These are phyloP conservation scores for Acacia acuminata DNA, from an alignment of 306 rosid genomes.

Conservation along the genomic window DNA sequence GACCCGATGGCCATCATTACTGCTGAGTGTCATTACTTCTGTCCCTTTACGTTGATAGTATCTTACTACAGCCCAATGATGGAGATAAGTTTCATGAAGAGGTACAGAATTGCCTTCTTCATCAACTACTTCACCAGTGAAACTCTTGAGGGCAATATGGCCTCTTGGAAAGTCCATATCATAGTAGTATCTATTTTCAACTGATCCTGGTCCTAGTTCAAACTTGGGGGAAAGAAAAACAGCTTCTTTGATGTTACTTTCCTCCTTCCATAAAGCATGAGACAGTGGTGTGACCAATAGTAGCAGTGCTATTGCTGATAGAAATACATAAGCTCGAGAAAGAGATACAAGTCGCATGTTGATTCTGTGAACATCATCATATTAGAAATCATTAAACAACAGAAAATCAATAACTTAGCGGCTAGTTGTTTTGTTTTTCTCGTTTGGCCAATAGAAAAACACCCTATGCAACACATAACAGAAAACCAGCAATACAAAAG, in stretches of 20 bases:
- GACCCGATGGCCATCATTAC: not conserved
- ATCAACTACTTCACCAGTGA: conserved; percentile 72
- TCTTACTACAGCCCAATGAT: conserved; percentile 56
- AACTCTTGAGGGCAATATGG: conserved; percentile 65
- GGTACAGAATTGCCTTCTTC: conserved; percentile 58
- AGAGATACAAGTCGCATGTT: conserved; percentile 35
- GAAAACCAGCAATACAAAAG: not conserved
- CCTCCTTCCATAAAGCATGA: conserved; percentile 29
- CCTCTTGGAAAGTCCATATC: conserved; percentile 64
- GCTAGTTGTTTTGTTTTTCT: not conserved
- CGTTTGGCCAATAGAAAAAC: not conserved
- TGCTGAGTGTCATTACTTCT: conserved; percentile 2
- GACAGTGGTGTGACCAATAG: conserved; percentile 35
- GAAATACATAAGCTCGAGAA: conserved; percentile 25
- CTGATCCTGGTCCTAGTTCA: conserved; percentile 68
- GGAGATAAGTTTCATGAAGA: conserved; percentile 77
- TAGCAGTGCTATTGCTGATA: conserved; percentile 32
- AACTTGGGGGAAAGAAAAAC: conserved; percentile 60
- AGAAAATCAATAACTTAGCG: not conserved
- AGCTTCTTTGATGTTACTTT: conserved; percentile 41
- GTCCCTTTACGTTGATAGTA: conserved; percentile 30
- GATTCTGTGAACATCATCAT: conserved; percentile 34
- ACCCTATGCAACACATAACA: not conserved
- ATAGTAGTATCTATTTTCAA: conserved; percentile 39
- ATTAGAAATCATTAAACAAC: conserved; percentile 1